A percentile compares a stretch with the other conserved stretches of the same genome.
These are phyloP conservation scores for Nigrospora oryzae DNA, from an alignment of 2,329 filamentous ascomycete species.

Conservation along the genomic window DNA sequence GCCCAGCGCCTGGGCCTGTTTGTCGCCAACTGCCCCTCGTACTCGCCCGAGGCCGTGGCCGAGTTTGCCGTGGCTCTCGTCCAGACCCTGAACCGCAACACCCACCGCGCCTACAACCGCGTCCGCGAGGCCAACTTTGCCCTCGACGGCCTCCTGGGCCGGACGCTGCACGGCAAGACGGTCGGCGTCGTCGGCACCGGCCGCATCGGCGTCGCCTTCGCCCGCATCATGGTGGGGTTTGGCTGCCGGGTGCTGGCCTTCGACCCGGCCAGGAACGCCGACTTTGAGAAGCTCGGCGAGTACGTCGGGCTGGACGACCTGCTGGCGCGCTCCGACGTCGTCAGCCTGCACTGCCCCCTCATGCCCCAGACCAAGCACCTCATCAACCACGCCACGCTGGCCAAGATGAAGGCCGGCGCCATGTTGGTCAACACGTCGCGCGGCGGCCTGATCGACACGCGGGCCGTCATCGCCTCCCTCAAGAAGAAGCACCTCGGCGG, in stretches of 20 bases:
- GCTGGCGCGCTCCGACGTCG: constrained; percentile 47
- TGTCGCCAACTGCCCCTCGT: constrained; percentile 59
- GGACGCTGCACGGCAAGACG: constrained; percentile 53
- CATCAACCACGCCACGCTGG: constrained; percentile 45
- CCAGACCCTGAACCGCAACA: constrained; percentile 60
- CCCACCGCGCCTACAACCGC: constrained; percentile 59
- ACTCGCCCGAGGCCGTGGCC: constrained; percentile 61
- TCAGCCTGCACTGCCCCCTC: constrained; percentile 60
- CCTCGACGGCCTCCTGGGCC: constrained; percentile 55
- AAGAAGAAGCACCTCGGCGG: constrained; percentile 53
- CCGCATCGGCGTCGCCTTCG: constrained; percentile 54
- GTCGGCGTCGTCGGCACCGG: constrained; percentile 60
- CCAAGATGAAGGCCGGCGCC: constrained; percentile 48
- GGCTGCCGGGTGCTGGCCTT: constrained; percentile 54
- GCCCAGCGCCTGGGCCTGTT: constrained; percentile 48
- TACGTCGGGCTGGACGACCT: constrained; percentile 47
- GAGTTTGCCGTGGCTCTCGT: constrained; percentile 62
- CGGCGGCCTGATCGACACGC: constrained; percentile 54
- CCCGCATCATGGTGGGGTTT: constrained; percentile 55
- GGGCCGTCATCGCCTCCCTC: constrained; percentile 49
- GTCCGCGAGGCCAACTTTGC: constrained; percentile 62
- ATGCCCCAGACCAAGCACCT: constrained; percentile 51
- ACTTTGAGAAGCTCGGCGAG: constrained; percentile 39
- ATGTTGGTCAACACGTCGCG: constrained; percentile 62
- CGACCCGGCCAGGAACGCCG: constrained; percentile 45